Evolutionary conservation across 2,329 filamentous ascomycete genomes (phyloP).

Genomic region (Cladosporium cucumerinum): DNA sequence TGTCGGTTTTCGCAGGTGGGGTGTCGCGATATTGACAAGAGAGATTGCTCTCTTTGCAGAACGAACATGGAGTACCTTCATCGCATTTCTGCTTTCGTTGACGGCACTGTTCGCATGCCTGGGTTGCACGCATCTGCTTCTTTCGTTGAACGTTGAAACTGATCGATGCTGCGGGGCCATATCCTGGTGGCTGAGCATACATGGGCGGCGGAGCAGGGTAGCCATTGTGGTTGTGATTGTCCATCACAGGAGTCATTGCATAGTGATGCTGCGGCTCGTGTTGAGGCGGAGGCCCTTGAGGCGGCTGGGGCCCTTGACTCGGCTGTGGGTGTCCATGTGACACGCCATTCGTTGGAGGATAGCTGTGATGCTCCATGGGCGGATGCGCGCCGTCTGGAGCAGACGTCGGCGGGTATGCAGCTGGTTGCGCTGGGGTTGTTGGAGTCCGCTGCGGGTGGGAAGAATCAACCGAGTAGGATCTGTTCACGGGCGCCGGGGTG

Average conservation of each 20-base stretch:
- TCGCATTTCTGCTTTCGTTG: slow-evolving; percentile 89
- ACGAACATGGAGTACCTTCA: slow-evolving; percentile 77
- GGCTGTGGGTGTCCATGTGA: slow-evolving; percentile 16
- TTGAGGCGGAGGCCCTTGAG: slow-evolving; percentile 16
- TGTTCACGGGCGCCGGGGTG: slow-evolving; percentile 34
- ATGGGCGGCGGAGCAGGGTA: slow-evolving; percentile 28
- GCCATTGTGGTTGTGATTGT: slow-evolving; percentile 28
- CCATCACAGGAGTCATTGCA: slow-evolving; percentile 31
- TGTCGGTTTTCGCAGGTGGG: slow-evolving; percentile 70
- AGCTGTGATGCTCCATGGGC: slow-evolving; percentile 31
- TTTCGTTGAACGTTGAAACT: slow-evolving; percentile 29
- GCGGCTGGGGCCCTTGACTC: slow-evolving; percentile 14
- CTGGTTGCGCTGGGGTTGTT: slow-evolving; percentile 34
- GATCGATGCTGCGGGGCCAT: slow-evolving; percentile 27
- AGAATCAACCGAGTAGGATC: slow-evolving; percentile 34
- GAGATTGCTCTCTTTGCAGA: slow-evolving; percentile 80
- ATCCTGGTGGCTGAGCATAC: slow-evolving; percentile 24
- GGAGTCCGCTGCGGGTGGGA: slow-evolving; percentile 32
- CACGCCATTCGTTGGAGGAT: slow-evolving; percentile 30
- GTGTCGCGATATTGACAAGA: slow-evolving; percentile 88
- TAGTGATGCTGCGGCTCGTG: slow-evolving; percentile 26
- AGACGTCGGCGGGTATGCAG: slow-evolving; percentile 22
- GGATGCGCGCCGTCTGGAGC: slow-evolving; percentile 28
- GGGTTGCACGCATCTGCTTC: slow-evolving; percentile 38
- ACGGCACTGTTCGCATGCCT: slow-evolving; percentile 90